Base-by-base conservation (phyloP, 345 rosid genomes). In the Lepidium aucheri region DNA sequence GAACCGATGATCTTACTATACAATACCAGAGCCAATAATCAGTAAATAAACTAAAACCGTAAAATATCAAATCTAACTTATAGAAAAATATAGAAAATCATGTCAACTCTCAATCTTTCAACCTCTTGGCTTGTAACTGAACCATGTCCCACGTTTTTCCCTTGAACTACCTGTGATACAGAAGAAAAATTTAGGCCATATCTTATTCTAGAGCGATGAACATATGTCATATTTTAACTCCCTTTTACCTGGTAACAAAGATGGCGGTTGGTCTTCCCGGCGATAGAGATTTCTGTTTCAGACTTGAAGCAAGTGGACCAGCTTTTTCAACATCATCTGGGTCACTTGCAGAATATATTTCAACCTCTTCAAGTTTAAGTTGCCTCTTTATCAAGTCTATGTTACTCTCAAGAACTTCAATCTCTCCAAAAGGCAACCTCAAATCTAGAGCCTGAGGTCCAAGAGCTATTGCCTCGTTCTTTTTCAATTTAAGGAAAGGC, bases 401-500 rank as follows among this genome's bases (percentile, higher is more conserved):
- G 72, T 94, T 94, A 76, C 82, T 86, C 66, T 35, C 40, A 59
- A 88, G 96, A 30, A 90, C 96, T 49, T 82, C 91, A 26, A 84
- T 81, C 79, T 93, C 98, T 67, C 94, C 91, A 74, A 93, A 93
- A 4, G 96, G 89, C 9, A 90, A 79, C 77, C 65, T 84, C 81
- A 94, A 75, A 78, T 90, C 85, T 74, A 94, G 78, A 51, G 95
- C 89, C 41, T 85, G 87, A 52, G 53, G 47, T 20, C 97, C 99
- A 5, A 94, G 67, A 50, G 84, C 70, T 53, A 77, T 63, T 4
- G 91, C 84, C 78, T 94, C 86, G 42, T 86, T 85, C 80, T 85
- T 88, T 82, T 90, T 94, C 67, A 90, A 90, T 68, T 82, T 90
- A 76, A 94, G 61, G 84, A 90, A n/a, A n/a, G n/a, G n/a, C n/a